Evolutionary conservation across 1,284 basidiomycete genomes (phyloP).

Genomic region (Pterulicium gracile): DNA sequence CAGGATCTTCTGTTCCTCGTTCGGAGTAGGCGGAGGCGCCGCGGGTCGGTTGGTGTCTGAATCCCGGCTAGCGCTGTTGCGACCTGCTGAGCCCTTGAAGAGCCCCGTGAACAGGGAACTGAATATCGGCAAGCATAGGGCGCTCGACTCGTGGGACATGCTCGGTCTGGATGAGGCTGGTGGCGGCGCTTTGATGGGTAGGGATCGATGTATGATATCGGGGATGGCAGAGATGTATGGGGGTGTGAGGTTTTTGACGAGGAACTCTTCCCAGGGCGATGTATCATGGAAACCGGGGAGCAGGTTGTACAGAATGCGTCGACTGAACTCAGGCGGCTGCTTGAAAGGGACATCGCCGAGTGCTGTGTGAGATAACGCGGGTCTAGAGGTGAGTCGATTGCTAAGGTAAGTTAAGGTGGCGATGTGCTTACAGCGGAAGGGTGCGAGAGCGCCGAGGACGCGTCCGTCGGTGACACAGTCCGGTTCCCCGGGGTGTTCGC

Average conservation of each 20-base stretch:
- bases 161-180: slow-evolving; percentile 6
- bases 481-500: slow-evolving; percentile 54
- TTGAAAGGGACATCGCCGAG: slow-evolving; percentile 65
- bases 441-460: slow-evolving; percentile 60
- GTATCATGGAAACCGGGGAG: slow-evolving; percentile 50
- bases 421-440: slow-evolving; percentile 60
- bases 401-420: slow-evolving; percentile 11
- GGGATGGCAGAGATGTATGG: slow-evolving; percentile 59
- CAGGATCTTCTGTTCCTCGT: no score
- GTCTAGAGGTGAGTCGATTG: slow-evolving; percentile 8
- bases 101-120: neutral
- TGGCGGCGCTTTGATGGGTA: slow-evolving; percentile 22
- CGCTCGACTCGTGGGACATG: neutral
- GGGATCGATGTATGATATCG: slow-evolving; percentile 42
- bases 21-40: no score
- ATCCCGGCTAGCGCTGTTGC: neutral
- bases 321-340: slow-evolving; percentile 57
- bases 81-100: neutral
- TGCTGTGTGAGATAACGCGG: slow-evolving; percentile 24
- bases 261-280: slow-evolving; percentile 54
- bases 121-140: neutral
- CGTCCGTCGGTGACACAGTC: slow-evolving; percentile 50
- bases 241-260: slow-evolving; percentile 49
- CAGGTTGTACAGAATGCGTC: slow-evolving; percentile 55
- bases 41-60: no score